A percentile compares a stretch with the other conserved stretches of the same genome.
Evolutionary conservation across 2,329 filamentous ascomycete genomes (phyloP).

Genomic region (Phialophora verrucosa): DNA sequence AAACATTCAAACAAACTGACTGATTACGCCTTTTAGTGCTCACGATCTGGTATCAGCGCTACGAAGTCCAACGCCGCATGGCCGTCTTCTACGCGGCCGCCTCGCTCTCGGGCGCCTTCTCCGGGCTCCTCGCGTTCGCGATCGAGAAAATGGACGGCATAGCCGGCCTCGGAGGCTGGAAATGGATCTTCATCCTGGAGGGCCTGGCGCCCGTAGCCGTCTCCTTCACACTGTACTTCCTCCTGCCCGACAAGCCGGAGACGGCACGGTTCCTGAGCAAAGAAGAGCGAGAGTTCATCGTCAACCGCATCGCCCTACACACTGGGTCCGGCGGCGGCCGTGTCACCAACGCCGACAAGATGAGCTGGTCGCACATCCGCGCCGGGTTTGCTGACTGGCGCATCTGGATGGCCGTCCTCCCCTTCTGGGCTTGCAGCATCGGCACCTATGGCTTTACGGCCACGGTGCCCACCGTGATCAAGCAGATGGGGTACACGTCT

Average conservation of each 20-base stretch:
- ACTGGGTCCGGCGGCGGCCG: slow-evolving; percentile 60
- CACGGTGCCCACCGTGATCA: slow-evolving; percentile 47
- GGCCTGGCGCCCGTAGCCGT: slow-evolving; percentile 58
- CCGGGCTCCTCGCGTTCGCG: slow-evolving; percentile 56
- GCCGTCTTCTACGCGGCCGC: slow-evolving; percentile 43
- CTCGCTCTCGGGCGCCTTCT: slow-evolving; percentile 51
- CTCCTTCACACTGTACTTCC: slow-evolving; percentile 59
- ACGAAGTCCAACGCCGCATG: slow-evolving; percentile 42
- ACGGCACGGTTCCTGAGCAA: slow-evolving; percentile 72
- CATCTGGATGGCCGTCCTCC: slow-evolving; percentile 58
- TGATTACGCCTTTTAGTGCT: slow-evolving; percentile 37
- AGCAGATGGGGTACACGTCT: slow-evolving; percentile 48
- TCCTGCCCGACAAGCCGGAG: slow-evolving; percentile 77
- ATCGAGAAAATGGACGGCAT: slow-evolving; percentile 55
- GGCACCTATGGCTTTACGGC: slow-evolving; percentile 37
- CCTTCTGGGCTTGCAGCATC: slow-evolving; percentile 39
- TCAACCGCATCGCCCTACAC: slow-evolving; percentile 68
- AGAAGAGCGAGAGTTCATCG: slow-evolving; percentile 68
- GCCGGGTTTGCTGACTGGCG: slow-evolving; percentile 70
- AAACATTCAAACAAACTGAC: not conserved
- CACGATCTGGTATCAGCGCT: slow-evolving; percentile 44
- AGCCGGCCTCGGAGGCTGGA: slow-evolving; percentile 53
- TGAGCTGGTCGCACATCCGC: slow-evolving; percentile 69
- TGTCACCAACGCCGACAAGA: slow-evolving; percentile 66
- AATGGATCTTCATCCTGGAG: slow-evolving; percentile 64